Evolutionary conservation across 768 basidiomycete species (phyloP).

Genomic region (Steccherinum ochraceum): DNA sequence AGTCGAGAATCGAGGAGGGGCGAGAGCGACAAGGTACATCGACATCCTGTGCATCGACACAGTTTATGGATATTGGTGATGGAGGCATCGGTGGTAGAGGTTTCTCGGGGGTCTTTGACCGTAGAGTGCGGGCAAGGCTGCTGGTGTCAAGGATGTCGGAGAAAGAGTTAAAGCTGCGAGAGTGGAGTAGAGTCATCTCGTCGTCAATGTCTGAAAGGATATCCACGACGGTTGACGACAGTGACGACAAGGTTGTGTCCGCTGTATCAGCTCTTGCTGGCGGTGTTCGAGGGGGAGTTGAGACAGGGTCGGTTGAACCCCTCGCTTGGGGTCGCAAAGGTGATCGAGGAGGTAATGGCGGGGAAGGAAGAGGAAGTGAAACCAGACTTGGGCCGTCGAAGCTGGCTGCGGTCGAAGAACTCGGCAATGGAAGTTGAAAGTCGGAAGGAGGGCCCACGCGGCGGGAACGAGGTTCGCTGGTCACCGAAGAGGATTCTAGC

Average conservation of each 20-base stretch:
- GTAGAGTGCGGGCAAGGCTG: constrained; percentile 4
- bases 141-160: constrained; percentile 14
- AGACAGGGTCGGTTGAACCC: neutral
- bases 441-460: constrained; percentile 24
- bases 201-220: constrained; percentile 4
- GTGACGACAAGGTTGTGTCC: constrained; percentile 4
- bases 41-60: constrained; percentile 10
- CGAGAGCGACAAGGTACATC: constrained; percentile 11
- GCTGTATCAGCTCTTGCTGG: neutral
- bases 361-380: constrained; percentile 18
- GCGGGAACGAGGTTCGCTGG: constrained; percentile 28
- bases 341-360: constrained; percentile 24
- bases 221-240: constrained; percentile 5
- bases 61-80: constrained; percentile 11
- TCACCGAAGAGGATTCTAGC: neutral
- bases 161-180: constrained; percentile 22
- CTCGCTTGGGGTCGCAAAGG: constrained; percentile 21
- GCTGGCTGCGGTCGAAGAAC: too few relatives aligned
- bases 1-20: constrained; percentile 1
- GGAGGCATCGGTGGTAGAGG: constrained; percentile 25
- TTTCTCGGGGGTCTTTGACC: constrained; percentile 25
- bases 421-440: constrained; percentile 14
- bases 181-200: constrained; percentile 20
- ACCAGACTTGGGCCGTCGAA: constrained; percentile 10
- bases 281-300: constrained; percentile 4